phyloP scores from a whole-genome alignment of 495 filamentous ascomycete genomes.

The Podospora appendiculata region DNA sequence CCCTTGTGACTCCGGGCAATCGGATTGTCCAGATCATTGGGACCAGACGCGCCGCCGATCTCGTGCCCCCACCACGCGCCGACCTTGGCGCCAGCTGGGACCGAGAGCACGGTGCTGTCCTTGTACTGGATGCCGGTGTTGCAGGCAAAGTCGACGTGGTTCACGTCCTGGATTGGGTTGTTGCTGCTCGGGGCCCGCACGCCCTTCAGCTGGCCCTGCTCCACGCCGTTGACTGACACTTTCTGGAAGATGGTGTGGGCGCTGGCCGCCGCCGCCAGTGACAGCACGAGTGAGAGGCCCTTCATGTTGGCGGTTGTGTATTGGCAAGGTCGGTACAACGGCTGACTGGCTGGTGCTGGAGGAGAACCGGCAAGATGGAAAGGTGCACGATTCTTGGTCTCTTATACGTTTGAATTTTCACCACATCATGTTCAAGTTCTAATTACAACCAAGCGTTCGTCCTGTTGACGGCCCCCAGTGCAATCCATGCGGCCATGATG shows the following conservation, averaged over 20 bases:
- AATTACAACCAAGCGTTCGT: too few relatives aligned
- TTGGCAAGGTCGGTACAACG: too few relatives aligned
- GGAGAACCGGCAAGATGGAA: too few relatives aligned
- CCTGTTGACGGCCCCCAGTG: too few relatives aligned
- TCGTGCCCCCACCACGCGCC: slow-evolving; percentile 45
- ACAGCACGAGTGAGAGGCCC: slow-evolving; percentile 18
- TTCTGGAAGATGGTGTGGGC: slow-evolving; percentile 47
- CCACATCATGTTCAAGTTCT: too few relatives aligned
- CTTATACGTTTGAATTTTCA: too few relatives aligned
- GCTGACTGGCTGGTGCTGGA: too few relatives aligned
- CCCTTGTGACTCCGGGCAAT: slow-evolving; percentile 30
- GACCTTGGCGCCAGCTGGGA: slow-evolving; percentile 37
- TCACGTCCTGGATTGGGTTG: slow-evolving; percentile 37
- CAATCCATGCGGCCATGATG: too few relatives aligned
- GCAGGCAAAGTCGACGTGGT: slow-evolving; percentile 28
- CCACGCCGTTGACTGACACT: slow-evolving; percentile 41
- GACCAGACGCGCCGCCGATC: slow-evolving; percentile 36
- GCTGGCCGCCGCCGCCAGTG: slow-evolving; percentile 25
- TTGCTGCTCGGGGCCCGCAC: slow-evolving; percentile 34
- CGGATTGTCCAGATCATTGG: slow-evolving; percentile 33
- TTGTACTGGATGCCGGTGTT: slow-evolving; percentile 28
- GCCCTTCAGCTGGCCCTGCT: slow-evolving; percentile 31
- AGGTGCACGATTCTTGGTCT: too few relatives aligned
- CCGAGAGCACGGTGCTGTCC: slow-evolving; percentile 33
- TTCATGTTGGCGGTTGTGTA: slow-evolving; percentile 36